Evolutionary conservation across 2,329 filamentous ascomycete species (phyloP), one percentile per base, ranked within the genome.

Genomic region (Fusarium luffae): DNA sequence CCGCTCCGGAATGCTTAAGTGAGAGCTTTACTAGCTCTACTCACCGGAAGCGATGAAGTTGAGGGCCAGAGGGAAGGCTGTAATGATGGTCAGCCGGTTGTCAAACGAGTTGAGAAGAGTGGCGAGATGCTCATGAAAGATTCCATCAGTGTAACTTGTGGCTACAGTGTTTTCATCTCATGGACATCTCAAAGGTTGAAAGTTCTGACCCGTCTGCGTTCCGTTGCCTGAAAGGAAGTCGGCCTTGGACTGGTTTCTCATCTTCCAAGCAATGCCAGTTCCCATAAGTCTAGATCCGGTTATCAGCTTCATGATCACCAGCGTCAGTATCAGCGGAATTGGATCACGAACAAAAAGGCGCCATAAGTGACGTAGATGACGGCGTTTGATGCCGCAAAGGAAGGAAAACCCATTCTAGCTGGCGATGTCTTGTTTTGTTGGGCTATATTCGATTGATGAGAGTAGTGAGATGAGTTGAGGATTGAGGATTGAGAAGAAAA

Each of bases 1-100:
- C 89, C 89, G 89, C 90, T 89, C 85, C 84, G 82, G 79, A 82
- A 83, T 49, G 55, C 34, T 40, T 54, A 50, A 54, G 59, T 43
- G 27, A 58, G 66, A 71, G 66, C 63, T 68, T 10, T 25, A 23
- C 76, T 77, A 78, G 74, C 79, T 80, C 80, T 82, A 95, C 93
- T 95, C 89, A 96, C 93, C 92, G 84, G 92, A 93, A 80, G 93
- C 93, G 83, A 96, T 92, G 84, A 96, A 96, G 83, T 96, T 96
- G 78, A 96, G 85, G 80, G 93, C 92, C 81, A 96, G 84, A 74
- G 93, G 93, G 71, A 93, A 83, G 71, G 91, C 93, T 96, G 75
- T 49, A 64, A 73, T 8, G 68, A 13, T 52, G 64, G 77, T 83
- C 72, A 83, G 79, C 72, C 27, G 11, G 4, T 28, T 28, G 19